A percentile compares a stretch with the other conserved stretches of the same genome.
phyloP scores from a whole-genome alignment of 352 stramenopile genomes.

The Pythium phragmitis region DNA sequence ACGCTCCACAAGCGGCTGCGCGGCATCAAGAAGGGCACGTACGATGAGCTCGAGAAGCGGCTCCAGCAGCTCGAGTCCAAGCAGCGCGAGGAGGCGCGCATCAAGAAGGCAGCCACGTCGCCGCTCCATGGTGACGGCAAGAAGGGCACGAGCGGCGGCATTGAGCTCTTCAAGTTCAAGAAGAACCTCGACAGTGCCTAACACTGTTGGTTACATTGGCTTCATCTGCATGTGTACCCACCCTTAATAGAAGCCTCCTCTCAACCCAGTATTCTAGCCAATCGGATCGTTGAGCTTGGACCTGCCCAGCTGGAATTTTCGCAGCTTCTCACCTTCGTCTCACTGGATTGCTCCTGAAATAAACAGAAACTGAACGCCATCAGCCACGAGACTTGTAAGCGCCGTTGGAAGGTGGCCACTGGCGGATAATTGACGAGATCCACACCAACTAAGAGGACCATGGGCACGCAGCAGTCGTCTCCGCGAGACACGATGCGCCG shows the following conservation, averaged over 20 bases:
- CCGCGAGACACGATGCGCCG: background rate
- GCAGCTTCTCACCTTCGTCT: slow-evolving; percentile 7
- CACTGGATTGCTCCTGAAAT: background rate
- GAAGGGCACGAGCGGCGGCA: slow-evolving; percentile 23
- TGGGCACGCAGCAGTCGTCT: slow-evolving; percentile 29
- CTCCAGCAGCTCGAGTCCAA: slow-evolving; percentile 62
- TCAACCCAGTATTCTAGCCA: slow-evolving; percentile 26
- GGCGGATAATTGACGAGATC: background rate
- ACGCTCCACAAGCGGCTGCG: slow-evolving; percentile 79
- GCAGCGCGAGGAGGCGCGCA: slow-evolving; percentile 33
- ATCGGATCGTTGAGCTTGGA: background rate
- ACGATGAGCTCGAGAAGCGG: slow-evolving; percentile 72
- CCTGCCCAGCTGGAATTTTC: slow-evolving; percentile 10
- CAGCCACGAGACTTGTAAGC: background rate
- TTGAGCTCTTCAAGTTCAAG: slow-evolving; percentile 57
- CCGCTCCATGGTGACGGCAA: slow-evolving; percentile 7
- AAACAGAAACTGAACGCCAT: background rate
- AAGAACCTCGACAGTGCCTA: slow-evolving; percentile 34
- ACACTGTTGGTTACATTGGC: background rate
- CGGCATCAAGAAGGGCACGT: slow-evolving; percentile 72
- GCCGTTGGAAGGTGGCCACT: too few relatives aligned
- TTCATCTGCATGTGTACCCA: slow-evolving; percentile 8
- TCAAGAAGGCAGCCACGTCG: slow-evolving; percentile 34
- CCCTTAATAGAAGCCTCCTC: slow-evolving; percentile 15
- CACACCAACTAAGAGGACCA: background rate